phyloP scores from a whole-genome alignment of 2,329 filamentous ascomycete genomes.

The Chalaropsis thielavioides region DNA sequence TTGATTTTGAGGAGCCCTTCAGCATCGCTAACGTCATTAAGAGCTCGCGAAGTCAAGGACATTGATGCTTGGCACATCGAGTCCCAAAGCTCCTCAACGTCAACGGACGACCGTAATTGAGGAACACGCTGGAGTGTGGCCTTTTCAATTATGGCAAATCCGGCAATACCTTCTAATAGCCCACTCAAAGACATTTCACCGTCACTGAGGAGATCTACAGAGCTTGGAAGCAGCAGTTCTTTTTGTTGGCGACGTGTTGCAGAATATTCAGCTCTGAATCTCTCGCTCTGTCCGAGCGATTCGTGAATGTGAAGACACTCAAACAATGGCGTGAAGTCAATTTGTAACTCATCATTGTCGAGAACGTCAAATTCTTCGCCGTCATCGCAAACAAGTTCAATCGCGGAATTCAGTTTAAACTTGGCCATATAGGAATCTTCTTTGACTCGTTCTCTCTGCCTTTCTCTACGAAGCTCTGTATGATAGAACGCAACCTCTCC shows the following conservation, averaged over 20 bases:
- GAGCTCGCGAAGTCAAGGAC: slow-evolving; percentile 61
- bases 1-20: slow-evolving; percentile 91
- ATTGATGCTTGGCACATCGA: slow-evolving; percentile 90
- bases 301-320: slow-evolving; percentile 95
- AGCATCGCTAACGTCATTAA: slow-evolving; percentile 70
- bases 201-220: slow-evolving; percentile 64
- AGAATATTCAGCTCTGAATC: slow-evolving; percentile 83
- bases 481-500: slow-evolving; percentile 96
- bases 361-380: slow-evolving; percentile 89
- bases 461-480: slow-evolving; percentile 69
- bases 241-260: slow-evolving; percentile 82
- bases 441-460: slow-evolving; percentile 72
- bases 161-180: slow-evolving; percentile 81
- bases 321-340: slow-evolving; percentile 87
- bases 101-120: slow-evolving; percentile 64
- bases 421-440: slow-evolving; percentile 58
- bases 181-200: slow-evolving; percentile 79
- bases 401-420: slow-evolving; percentile 89
- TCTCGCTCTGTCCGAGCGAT: slow-evolving; percentile 80
- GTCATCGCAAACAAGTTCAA: slow-evolving; percentile 90
- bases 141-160: slow-evolving; percentile 92
- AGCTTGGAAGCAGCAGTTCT: slow-evolving; percentile 66
- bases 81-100: slow-evolving; percentile 96
- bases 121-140: slow-evolving; percentile 80
- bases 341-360: slow-evolving; percentile 86